Conservation (phyloP, 2,329 filamentous ascomycete species). For the Fusarium sp. region DNA sequence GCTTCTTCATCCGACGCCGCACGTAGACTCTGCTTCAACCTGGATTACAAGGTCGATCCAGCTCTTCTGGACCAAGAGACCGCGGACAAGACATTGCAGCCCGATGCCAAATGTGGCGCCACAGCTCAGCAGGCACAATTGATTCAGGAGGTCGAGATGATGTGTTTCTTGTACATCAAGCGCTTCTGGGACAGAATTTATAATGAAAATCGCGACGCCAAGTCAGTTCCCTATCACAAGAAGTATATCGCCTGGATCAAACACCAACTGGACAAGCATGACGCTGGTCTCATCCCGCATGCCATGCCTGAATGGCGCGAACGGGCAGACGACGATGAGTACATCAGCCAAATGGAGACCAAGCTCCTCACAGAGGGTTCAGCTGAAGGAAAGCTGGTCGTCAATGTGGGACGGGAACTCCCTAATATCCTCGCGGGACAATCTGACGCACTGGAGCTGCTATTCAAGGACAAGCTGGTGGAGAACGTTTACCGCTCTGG, state of each 20-base stretch:
- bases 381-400: conserved; percentile 5
- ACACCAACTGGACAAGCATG: conserved; percentile 2
- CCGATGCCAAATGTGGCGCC: background rate
- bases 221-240: conserved; percentile 1
- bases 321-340: background rate
- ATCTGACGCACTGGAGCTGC: conserved; percentile 5
- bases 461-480: conserved; percentile 8
- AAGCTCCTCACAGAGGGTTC: background rate
- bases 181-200: conserved; percentile 8
- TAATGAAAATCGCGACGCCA: background rate
- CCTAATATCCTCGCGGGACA: background rate
- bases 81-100: conserved; percentile 1
- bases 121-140: background rate
- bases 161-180: conserved; percentile 13
- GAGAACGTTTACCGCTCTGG: conserved; percentile 8
- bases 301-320: background rate
- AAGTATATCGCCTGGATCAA: conserved; percentile 12
- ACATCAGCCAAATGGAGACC: conserved; percentile 1
- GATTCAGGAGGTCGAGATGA: conserved; percentile 11
- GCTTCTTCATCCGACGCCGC: background rate
- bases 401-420: conserved; percentile 3
- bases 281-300: background rate
- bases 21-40: conserved; percentile 9
- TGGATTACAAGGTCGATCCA: conserved; percentile 7
- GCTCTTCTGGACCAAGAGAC: background rate